phyloP scores from a whole-genome alignment of 2,329 filamentous ascomycete genomes.

The Periconia sp. region DNA sequence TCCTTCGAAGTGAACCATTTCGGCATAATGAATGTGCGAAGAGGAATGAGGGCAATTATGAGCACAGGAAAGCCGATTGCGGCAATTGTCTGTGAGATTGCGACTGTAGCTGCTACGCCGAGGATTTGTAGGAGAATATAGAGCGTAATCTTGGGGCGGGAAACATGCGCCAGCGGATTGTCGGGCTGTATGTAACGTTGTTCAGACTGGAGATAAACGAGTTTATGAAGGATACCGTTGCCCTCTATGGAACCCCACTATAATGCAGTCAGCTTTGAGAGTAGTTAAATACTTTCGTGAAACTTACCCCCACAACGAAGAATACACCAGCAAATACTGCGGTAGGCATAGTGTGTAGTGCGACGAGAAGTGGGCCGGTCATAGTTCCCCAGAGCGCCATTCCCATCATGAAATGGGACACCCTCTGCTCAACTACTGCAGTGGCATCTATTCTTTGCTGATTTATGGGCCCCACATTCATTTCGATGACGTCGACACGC shows the following conservation, averaged over 20 bases:
- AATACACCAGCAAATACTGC: slow-evolving; percentile 57
- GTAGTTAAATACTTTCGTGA: background rate
- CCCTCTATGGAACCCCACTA: slow-evolving; percentile 48
- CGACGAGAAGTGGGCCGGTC: slow-evolving; percentile 54
- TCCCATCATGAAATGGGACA: slow-evolving; percentile 57
- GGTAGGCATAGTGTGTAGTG: slow-evolving; percentile 54
- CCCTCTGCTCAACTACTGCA: slow-evolving; percentile 55
- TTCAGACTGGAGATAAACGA: slow-evolving; percentile 52
- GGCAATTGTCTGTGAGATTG: slow-evolving; percentile 59
- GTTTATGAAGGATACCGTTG: slow-evolving; percentile 54
- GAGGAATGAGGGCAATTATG: slow-evolving; percentile 57
- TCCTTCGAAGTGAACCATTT: slow-evolving; percentile 53
- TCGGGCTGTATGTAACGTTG: slow-evolving; percentile 49
- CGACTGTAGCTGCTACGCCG: slow-evolving; percentile 54
- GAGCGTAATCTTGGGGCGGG: slow-evolving; percentile 48
- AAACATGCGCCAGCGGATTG: slow-evolving; percentile 49
- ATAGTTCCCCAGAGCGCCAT: slow-evolving; percentile 57
- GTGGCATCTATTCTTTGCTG: slow-evolving; percentile 48
- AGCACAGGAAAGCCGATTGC: slow-evolving; percentile 60
- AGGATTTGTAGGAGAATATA: slow-evolving; percentile 54
- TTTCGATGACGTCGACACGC: slow-evolving; percentile 39
- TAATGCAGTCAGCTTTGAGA: background rate
- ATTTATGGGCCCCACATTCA: slow-evolving; percentile 45
- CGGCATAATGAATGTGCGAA: slow-evolving; percentile 54
- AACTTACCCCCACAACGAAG: slow-evolving; percentile 55